These are phyloP conservation scores for Peltaster fructicola DNA, from an alignment of 2,329 filamentous ascomycete genomes.

Conservation along the genomic window DNA sequence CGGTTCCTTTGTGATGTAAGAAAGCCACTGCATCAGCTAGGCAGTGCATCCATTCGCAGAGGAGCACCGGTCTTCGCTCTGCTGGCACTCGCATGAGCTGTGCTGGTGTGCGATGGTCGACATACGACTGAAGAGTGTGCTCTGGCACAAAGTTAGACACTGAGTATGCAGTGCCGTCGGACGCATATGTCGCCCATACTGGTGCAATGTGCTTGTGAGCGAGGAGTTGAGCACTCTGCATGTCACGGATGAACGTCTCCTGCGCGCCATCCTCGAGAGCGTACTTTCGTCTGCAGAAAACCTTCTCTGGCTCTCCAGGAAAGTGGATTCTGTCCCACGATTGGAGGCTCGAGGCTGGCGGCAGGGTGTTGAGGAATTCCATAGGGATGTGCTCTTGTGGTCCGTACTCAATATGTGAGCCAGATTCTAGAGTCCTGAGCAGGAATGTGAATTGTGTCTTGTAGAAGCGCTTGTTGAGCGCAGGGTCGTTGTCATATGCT, in stretches of 20 bases:
- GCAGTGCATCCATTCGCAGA: slow-evolving; percentile 62
- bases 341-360: slow-evolving; percentile 28
- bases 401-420: slow-evolving; percentile 44
- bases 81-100: slow-evolving; percentile 46
- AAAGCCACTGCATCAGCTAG: slow-evolving; percentile 50
- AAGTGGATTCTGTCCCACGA: slow-evolving; percentile 45
- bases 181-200: slow-evolving; percentile 53
- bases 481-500: slow-evolving; percentile 40
- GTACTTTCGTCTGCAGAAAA: slow-evolving; percentile 23
- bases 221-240: slow-evolving; percentile 40
- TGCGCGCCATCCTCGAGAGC: slow-evolving; percentile 10
- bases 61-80: slow-evolving; percentile 37
- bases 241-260: slow-evolving; percentile 41
- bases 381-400: slow-evolving; percentile 53
- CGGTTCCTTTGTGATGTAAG: slow-evolving; percentile 45
- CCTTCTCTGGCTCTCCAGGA: slow-evolving; percentile 40
- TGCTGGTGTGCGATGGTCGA: slow-evolving; percentile 41
- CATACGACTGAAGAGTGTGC: slow-evolving; percentile 48
- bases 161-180: slow-evolving; percentile 45
- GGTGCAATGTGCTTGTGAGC: slow-evolving; percentile 54
- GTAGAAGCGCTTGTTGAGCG: slow-evolving; percentile 51
- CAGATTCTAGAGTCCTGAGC: slow-evolving; percentile 43
- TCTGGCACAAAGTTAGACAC: slow-evolving; percentile 51
- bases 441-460: slow-evolving; percentile 53
- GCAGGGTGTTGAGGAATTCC: slow-evolving; percentile 45